Percentiles rank a stretch among this genome's conserved stretches.
Evolutionary conservation across 1,139 yeast genomes (phyloP).

Genomic region (Tardiomyces blankii): DNA sequence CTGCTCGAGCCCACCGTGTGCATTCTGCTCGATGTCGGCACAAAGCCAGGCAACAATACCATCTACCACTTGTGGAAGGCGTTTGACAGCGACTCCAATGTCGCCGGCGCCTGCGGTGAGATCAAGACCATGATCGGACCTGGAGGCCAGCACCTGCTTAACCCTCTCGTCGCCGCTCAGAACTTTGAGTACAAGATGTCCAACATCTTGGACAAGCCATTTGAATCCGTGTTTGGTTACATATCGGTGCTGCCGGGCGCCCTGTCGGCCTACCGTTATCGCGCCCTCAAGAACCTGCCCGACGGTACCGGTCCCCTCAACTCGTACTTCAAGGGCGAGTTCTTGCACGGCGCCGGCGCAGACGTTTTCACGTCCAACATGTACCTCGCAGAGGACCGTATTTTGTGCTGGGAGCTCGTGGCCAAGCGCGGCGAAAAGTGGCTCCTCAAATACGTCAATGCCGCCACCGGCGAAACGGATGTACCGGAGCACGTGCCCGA

Average conservation of each 20-base stretch:
- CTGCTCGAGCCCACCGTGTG: conserved; percentile 80
- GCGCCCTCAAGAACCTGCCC: conserved; percentile 72
- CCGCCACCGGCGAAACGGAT: conserved; percentile 95
- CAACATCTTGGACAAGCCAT: conserved; percentile 86
- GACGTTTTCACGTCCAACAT: conserved; percentile 93
- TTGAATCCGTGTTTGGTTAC: conserved; percentile 88
- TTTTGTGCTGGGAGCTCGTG: conserved; percentile 92
- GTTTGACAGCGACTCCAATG: conserved; percentile 88
- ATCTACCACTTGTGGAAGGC: conserved; percentile 94
- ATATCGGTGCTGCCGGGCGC: conserved; percentile 96
- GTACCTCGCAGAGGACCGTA: conserved; percentile 97
- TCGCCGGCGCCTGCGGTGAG: conserved; percentile 98
- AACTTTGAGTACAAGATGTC: conserved; percentile 96
- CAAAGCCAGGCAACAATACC: conserved; percentile 76
- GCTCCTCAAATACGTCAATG: conserved; percentile 87
- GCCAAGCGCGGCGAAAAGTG: conserved; percentile 81
- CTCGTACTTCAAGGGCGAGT: conserved; percentile 86
- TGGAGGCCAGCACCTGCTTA: conserved; percentile 65
- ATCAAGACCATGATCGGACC: conserved; percentile 90
- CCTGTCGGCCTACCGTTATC: conserved; percentile 82
- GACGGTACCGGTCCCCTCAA: conserved; percentile 90
- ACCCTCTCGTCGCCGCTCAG: conserved; percentile 93
- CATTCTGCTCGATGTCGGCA: conserved; percentile 82
- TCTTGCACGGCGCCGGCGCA: conserved; percentile 37
- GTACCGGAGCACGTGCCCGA: conserved; percentile 90